Evolutionary conservation across 768 basidiomycete species (phyloP), one percentile per base, ranked within the genome.

Genomic region (Cystofilobasidium bisporidii): DNA sequence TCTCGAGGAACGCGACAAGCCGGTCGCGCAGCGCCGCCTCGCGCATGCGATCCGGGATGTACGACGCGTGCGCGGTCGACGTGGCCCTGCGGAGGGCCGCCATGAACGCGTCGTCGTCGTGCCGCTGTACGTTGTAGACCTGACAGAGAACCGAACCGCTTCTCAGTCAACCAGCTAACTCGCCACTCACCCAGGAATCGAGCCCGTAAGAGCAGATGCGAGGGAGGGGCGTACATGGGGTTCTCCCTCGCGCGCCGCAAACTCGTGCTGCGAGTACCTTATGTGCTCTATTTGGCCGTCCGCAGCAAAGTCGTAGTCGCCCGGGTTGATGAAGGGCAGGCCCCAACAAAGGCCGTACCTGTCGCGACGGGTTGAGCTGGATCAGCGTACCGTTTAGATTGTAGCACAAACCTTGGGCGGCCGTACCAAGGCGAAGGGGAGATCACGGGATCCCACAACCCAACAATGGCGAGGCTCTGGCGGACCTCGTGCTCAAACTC

Each of bases 301-400:
- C n/a, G n/a, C n/a, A n/a, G n/a, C n/a, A 15, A n/a, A 36, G 20
- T 24, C 24, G 59, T 38, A 38, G 14, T 60, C 59, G 59, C 32
- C 33, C 12, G 61, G 61, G 41, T 63, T 63, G 40, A 63, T 48
- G 41, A 63, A 63, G 14, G 61, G 61, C 20, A 48, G 41, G 12
- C 43, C 61, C 43, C 28, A 63, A 43, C 61, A 63, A 2, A 63
- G 41, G 1, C 61, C 61, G 20, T n/a, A n/a, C n/a, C n/a, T n/a
- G n/a, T n/a, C n/a, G n/a, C n/a, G n/a, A n/a, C n/a, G n/a, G n/a
- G n/a, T n/a, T n/a, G n/a, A n/a, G n/a, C n/a, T n/a, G n/a, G n/a
- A n/a, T n/a, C n/a, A n/a, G n/a, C n/a, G n/a, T n/a, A n/a, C n/a
- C n/a, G n/a, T n/a, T n/a, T n/a, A n/a, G n/a, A n/a, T n/a, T n/a